phyloP scores from a whole-genome alignment of 495 filamentous ascomycete genomes.

The Aspergillus heteromorphus region DNA sequence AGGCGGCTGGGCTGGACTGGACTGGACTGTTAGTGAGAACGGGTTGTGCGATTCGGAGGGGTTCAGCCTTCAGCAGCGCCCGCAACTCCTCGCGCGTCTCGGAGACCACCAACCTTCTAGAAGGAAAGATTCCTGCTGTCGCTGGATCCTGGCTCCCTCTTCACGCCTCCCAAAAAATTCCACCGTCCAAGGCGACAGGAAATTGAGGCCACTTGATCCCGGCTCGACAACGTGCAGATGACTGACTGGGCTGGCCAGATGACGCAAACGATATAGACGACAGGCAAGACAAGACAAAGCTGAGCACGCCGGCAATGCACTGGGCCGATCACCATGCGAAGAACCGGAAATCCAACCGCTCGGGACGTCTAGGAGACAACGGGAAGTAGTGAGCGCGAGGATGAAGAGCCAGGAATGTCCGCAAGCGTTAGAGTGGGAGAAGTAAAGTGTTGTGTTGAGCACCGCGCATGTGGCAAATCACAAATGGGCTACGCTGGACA shows the following conservation, averaged over 20 bases:
- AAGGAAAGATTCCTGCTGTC: background rate
- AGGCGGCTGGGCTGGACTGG: slow-evolving; percentile 7
- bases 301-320: background rate
- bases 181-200: too few relatives aligned
- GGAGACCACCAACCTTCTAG: too few relatives aligned
- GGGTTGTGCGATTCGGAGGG: slow-evolving; percentile 15
- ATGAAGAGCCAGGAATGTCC: slow-evolving; percentile 13
- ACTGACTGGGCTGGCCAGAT: slow-evolving; percentile 6
- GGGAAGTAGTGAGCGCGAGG: background rate
- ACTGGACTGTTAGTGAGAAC: too few relatives aligned
- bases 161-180: background rate
- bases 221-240: too few relatives aligned
- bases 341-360: background rate
- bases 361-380: background rate
- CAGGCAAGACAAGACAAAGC: background rate
- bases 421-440: slow-evolving; percentile 12
- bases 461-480: slow-evolving; percentile 14
- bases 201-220: background rate
- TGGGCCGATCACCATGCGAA: background rate
- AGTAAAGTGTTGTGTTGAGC: background rate
- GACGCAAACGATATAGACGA: slow-evolving; percentile 22
- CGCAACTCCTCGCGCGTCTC: too few relatives aligned
- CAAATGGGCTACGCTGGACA: background rate
- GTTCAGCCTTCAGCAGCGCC: slow-evolving; percentile 4
- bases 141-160: background rate